These are phyloP conservation scores for Anethum foeniculum DNA, from an alignment of 140 eudicot species.

Conservation along the genomic window DNA sequence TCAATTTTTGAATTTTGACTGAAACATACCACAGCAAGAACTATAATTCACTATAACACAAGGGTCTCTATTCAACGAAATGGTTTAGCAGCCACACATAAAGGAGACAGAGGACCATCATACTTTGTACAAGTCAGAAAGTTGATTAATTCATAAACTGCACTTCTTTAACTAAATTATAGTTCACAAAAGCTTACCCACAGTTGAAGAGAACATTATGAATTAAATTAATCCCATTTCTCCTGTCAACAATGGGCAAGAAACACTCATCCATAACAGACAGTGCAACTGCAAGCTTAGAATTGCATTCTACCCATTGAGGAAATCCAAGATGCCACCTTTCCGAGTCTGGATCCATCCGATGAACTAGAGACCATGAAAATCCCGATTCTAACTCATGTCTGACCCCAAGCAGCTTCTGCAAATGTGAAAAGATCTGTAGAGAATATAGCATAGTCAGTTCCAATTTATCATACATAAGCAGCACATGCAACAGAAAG, in stretches of 20 bases:
- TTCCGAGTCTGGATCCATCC: conserved; percentile 53
- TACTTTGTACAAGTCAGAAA: neutral
- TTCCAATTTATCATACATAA: neutral
- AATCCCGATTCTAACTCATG: conserved; percentile 80
- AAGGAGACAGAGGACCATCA: neutral
- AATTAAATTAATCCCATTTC: conserved; percentile 77
- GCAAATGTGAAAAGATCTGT: conserved; percentile 57
- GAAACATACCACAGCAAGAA: neutral
- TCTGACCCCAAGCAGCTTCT: conserved; percentile 77
- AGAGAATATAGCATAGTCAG: conserved; percentile 13
- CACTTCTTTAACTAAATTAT: neutral
- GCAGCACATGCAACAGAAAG: neutral
- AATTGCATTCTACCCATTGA: conserved; percentile 84
- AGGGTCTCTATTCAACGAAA: neutral
- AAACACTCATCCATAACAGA: conserved; percentile 88
- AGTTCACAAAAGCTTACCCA: conserved; percentile 44
- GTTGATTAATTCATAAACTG: neutral
- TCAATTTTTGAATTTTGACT: neutral
- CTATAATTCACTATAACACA: neutral
- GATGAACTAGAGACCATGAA: conserved; percentile 77
- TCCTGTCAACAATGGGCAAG: conserved; percentile 78
- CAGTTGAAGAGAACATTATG: conserved; percentile 80
- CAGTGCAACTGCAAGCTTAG: conserved; percentile 89
- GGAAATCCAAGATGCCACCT: conserved; percentile 40
- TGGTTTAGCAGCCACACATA: neutral